Percentiles rank a stretch among this genome's conserved stretches.
Evolutionary conservation across 1,284 basidiomycete species (phyloP).

Genomic region (Ceratobasidium theobromae): DNA sequence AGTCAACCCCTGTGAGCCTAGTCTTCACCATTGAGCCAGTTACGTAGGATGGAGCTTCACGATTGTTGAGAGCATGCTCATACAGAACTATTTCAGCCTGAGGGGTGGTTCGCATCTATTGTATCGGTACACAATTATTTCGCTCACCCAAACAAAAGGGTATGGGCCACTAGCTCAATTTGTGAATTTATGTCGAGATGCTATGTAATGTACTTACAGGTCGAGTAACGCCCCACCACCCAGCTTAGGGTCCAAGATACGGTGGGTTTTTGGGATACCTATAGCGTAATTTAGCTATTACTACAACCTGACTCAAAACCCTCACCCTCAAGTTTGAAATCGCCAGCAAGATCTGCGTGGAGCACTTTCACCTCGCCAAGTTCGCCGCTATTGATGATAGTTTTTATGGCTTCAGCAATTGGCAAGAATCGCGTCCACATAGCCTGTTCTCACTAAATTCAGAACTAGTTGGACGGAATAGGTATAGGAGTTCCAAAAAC

Average conservation of each 20-base stretch:
- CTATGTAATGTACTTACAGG: conserved; percentile 51
- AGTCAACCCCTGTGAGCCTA: conserved; percentile 76
- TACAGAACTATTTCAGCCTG: conserved; percentile 77
- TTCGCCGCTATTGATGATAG: conserved; percentile 53
- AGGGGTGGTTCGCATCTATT: background rate
- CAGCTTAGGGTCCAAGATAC: conserved; percentile 79
- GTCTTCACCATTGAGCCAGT: conserved; percentile 56
- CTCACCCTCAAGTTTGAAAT: conserved; percentile 57
- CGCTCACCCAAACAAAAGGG: conserved; percentile 35
- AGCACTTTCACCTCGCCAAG: conserved; percentile 65
- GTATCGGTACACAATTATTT: too few relatives aligned
- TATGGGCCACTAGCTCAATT: conserved; percentile 32
- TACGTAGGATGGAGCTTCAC: conserved; percentile 48
- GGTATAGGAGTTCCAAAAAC: background rate
- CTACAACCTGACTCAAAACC: too few relatives aligned
- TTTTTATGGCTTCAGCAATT: conserved; percentile 62
- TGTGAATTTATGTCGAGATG: background rate
- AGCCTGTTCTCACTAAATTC: background rate
- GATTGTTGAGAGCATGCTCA: conserved; percentile 71
- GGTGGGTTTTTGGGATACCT: conserved; percentile 68
- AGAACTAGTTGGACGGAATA: background rate
- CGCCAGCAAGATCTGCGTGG: conserved; percentile 54
- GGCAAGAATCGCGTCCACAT: conserved; percentile 58
- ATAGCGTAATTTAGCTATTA: background rate
- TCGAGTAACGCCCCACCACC: conserved; percentile 87